Percentiles rank a stretch among this genome's conserved stretches.
Evolutionary conservation across 2,329 filamentous ascomycete species (phyloP).

Genomic region (Zasmidium cellare): DNA sequence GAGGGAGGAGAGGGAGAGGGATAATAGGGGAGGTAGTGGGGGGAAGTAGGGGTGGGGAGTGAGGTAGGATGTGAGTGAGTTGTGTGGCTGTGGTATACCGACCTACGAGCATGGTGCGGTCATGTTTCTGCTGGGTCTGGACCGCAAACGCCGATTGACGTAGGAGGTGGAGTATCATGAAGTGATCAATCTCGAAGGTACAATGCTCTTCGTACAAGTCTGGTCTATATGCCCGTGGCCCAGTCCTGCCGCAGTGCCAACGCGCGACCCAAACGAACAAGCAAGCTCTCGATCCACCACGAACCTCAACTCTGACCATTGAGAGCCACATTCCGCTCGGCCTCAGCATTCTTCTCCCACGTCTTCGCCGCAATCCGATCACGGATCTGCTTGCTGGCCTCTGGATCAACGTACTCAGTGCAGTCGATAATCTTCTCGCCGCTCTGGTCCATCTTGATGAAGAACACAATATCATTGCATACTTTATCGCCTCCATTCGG

Average conservation of each 20-base stretch:
- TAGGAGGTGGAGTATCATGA: background rate
- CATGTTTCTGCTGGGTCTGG: no score
- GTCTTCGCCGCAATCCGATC: slow-evolving; percentile 16
- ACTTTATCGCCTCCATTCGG: slow-evolving; percentile 16
- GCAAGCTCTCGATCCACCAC: background rate
- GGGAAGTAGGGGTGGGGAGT: background rate
- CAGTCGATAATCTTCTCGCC: slow-evolving; percentile 16
- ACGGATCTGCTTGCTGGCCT: slow-evolving; percentile 16
- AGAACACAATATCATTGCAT: slow-evolving; percentile 20
- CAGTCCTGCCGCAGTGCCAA: background rate
- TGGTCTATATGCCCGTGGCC: no score
- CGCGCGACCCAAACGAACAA: background rate
- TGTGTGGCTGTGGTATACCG: no score
- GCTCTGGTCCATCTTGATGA: slow-evolving; percentile 15
- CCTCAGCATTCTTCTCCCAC: slow-evolving; percentile 7
- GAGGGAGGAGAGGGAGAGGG: background rate
- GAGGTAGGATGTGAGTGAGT: background rate
- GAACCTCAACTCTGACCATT: slow-evolving; percentile 6
- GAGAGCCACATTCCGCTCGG: background rate
- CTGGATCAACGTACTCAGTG: slow-evolving; percentile 21
- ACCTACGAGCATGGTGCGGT: no score
- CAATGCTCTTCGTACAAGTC: background rate
- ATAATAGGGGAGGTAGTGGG: background rate
- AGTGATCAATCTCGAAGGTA: background rate
- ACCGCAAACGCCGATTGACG: no score